Base-by-base conservation (phyloP, 2,329 filamentous ascomycete species). In the Colletotrichum sp. region DNA sequence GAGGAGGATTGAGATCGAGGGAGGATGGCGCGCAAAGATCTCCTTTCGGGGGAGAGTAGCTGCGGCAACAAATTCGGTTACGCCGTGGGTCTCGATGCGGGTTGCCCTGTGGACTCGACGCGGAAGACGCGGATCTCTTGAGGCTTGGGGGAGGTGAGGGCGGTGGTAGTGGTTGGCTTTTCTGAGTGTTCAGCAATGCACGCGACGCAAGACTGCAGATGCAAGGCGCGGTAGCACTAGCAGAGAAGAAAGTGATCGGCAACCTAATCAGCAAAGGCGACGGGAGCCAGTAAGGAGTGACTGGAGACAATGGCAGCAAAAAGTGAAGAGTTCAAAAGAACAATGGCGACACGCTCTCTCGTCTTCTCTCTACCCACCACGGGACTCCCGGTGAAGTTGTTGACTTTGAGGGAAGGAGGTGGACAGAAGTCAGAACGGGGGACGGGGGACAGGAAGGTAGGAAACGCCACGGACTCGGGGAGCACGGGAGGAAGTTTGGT, bases 201-300 rank as follows among this genome's bases (percentile, higher is more conserved):
- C 71, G 72, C 72, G 64, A 67, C 64, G 64, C 70, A 61, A 36
- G 63, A 72, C 70, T 59, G 70, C 70, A 72, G 68, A 64, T 64
- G 39, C 64, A 67, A 67, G 25, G 55, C 32, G 32, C 48, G 59
- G 64, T 36, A 52, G 28, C 44, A 61, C 64, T 48, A 39, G 63
- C 63, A 72, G 63, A 11, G 13, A 22, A 30, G 32, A 22, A n/a
- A 32, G 32, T 44, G 48, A 64, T 75, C 36, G 68, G 63, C 68
- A 74, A 30, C 52, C 63, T 48, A 66, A 30, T 34, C 63, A 57
- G 61, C 28, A 68, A 67, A 66, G 59, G 60, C 22, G 66, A 80
- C 82, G 78, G 75, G 19, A 77, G 72, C 68, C 75, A 22, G 13
- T 80, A 88, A 88, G 83, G 86, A 88, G 84, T 82, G 86, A 87